Evolutionary conservation across 495 filamentous ascomycete genomes (phyloP), one percentile per base, ranked within the genome.

Genomic region (Entonaema liquescens): DNA sequence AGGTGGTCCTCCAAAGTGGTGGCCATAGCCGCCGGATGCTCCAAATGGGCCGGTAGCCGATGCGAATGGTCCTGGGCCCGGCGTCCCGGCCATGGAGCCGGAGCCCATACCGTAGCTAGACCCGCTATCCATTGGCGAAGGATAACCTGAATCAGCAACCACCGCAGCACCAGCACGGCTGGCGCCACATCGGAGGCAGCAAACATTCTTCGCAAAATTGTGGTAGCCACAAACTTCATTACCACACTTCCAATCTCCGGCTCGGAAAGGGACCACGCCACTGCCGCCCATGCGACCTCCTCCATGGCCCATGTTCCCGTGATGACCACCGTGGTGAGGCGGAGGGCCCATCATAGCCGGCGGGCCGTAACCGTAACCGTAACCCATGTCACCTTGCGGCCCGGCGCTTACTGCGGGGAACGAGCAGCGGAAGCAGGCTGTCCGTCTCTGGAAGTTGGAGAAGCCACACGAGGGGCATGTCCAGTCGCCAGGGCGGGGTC

Each of bases 121-220:
- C 3, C 93, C 91, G 19, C 90, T 84, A 56, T 97, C 93, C 89
- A 97, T 93, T 5, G 94, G 91, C 7, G 93, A 95, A 15, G 94
- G 90, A 83, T 94, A 98, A 17, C 92, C 93, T 25, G 93, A 93
- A 75, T 98, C 95, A 28, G 94, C 94, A 60, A 98, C 93, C 15
- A 98, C 91, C 26, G 94, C 93, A 59, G 95, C 95, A 59, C 91
- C 91, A 58, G 94, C 94, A 72, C 95, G 93, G 78, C 94, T 95
- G 23, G 94, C 96, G 74, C 95, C 95, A 75, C 95, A 99, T 59
- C 95, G 92, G 59, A 99, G 87, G 79, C 95, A 99, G 78, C 92
- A 95, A 69, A 98, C 95, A 76, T 99, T 99, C 87, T 99, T 99
- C 49, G 95, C 95, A 76, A 99, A 99, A 80, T 99, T 99, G 81